Conservation (phyloP, 2,329 filamentous ascomycete genomes). For the Penicillium brevicompactum region DNA sequence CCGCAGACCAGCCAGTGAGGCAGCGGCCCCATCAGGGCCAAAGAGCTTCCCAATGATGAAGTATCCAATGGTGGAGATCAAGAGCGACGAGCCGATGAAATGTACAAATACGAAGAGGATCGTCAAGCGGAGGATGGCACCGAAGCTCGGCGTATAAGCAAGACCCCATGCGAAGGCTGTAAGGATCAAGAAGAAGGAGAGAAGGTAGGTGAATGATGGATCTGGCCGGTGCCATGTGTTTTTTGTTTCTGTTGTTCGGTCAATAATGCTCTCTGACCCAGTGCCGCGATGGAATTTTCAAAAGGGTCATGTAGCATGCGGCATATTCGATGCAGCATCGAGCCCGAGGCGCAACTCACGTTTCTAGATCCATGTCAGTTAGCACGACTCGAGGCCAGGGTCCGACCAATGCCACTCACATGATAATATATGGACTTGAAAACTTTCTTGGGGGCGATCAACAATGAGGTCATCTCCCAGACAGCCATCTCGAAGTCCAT, state of each 20-base stretch:
- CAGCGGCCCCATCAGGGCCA: conserved; percentile 54
- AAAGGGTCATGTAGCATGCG: too few species aligned
- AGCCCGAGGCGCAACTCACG: conserved; percentile 31
- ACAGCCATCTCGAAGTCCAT: conserved; percentile 76
- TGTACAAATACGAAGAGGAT: conserved; percentile 57
- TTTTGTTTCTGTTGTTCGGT: conserved; percentile 59
- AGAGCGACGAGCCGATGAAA: conserved; percentile 62
- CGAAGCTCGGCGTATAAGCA: conserved; percentile 52
- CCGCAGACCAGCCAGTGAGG: conserved; percentile 49
- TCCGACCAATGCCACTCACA: conserved; percentile 45
- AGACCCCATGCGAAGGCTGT: conserved; percentile 62
- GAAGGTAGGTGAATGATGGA: conserved; percentile 69
- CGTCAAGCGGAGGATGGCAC: conserved; percentile 50
- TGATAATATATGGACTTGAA: conserved; percentile 73
- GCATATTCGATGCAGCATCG: background rate
- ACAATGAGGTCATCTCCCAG: conserved; percentile 70
- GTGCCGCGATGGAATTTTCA: background rate
- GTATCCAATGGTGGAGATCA: conserved; percentile 64
- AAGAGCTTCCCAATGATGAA: conserved; percentile 65
- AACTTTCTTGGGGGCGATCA: conserved; percentile 71
- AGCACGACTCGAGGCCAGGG: conserved; percentile 7
- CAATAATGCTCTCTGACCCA: conserved; percentile 1
- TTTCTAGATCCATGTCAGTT: conserved; percentile 35
- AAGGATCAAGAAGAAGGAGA: conserved; percentile 65
- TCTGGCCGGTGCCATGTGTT: conserved; percentile 71